Percentiles rank a stretch among this genome's conserved stretches.
phyloP scores from a whole-genome alignment of 164 flowering plant species.

The Nelumbo lutea region DNA sequence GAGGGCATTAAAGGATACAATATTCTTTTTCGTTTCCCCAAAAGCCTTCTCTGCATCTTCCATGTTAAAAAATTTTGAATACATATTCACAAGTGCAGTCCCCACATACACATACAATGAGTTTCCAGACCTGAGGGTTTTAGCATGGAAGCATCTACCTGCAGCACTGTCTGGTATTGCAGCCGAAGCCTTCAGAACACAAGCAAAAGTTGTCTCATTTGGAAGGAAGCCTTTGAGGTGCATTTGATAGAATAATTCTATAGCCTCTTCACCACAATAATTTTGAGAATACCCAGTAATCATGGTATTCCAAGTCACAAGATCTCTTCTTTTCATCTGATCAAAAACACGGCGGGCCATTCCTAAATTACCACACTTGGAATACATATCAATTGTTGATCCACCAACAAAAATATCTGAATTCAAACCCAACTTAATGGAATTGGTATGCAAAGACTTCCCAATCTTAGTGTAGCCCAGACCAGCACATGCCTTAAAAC shows the following conservation, averaged over 20 bases:
- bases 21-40: constrained; percentile 14
- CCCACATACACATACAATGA: constrained; percentile 21
- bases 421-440: constrained; percentile 19
- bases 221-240: constrained; percentile 14
- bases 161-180: constrained; percentile 14
- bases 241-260: constrained; percentile 19
- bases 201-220: constrained; percentile 17
- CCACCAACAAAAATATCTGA: constrained; percentile 22
- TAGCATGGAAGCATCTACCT: constrained; percentile 26
- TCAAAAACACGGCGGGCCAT: constrained; percentile 21
- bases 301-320: constrained; percentile 30
- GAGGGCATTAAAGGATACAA: constrained; percentile 28
- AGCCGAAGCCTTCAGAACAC: constrained; percentile 21
- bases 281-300: constrained; percentile 23
- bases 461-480: constrained; percentile 17
- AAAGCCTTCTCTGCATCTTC: constrained; percentile 23
- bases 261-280: constrained; percentile 22
- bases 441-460: constrained; percentile 21
- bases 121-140: constrained; percentile 16
- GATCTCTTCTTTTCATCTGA: constrained; percentile 18
- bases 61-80: constrained; percentile 21
- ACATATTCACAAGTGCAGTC: constrained; percentile 30
- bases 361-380: constrained; percentile 14
- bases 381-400: constrained; percentile 22
- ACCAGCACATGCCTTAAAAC: constrained; percentile 26